phyloP scores from a whole-genome alignment of 2,329 filamentous ascomycete species.

The Hypoxylon sp. region DNA sequence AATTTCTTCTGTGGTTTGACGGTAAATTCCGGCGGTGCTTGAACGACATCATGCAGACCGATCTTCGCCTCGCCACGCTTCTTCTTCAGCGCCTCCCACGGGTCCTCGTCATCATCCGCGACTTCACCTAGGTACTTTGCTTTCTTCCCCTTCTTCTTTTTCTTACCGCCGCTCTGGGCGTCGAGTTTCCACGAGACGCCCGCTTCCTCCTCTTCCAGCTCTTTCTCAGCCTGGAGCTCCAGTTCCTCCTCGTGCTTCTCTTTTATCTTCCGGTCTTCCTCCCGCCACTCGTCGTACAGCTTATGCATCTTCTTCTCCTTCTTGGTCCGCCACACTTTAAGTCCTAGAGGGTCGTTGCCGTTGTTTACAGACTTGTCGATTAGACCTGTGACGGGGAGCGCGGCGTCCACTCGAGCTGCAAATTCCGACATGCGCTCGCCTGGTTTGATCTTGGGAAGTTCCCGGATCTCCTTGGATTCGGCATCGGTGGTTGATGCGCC shows the following conservation, averaged over 20 bases:
- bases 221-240: slow-evolving; percentile 69
- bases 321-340: slow-evolving; percentile 76
- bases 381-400: slow-evolving; percentile 78
- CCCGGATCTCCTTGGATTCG: slow-evolving; percentile 38
- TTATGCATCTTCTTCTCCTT: slow-evolving; percentile 87
- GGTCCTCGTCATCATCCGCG: slow-evolving; percentile 68
- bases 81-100: slow-evolving; percentile 78
- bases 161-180: slow-evolving; percentile 54
- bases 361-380: slow-evolving; percentile 67
- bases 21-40: slow-evolving; percentile 78
- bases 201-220: slow-evolving; percentile 66
- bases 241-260: slow-evolving; percentile 72
- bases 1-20: slow-evolving; percentile 71
- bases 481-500: slow-evolving; percentile 29
- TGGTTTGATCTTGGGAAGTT: slow-evolving; percentile 75
- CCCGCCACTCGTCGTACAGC: slow-evolving; percentile 79
- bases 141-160: slow-evolving; percentile 55
- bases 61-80: slow-evolving; percentile 66
- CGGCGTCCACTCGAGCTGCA: slow-evolving; percentile 81
- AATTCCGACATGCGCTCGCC: slow-evolving; percentile 88
- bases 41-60: slow-evolving; percentile 67
- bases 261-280: slow-evolving; percentile 69
- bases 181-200: slow-evolving; percentile 60
- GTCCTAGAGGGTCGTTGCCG: slow-evolving; percentile 69
- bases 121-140: slow-evolving; percentile 52